Evolutionary conservation across 768 basidiomycete genomes (phyloP).

Genomic region (Saitozyma sp.): DNA sequence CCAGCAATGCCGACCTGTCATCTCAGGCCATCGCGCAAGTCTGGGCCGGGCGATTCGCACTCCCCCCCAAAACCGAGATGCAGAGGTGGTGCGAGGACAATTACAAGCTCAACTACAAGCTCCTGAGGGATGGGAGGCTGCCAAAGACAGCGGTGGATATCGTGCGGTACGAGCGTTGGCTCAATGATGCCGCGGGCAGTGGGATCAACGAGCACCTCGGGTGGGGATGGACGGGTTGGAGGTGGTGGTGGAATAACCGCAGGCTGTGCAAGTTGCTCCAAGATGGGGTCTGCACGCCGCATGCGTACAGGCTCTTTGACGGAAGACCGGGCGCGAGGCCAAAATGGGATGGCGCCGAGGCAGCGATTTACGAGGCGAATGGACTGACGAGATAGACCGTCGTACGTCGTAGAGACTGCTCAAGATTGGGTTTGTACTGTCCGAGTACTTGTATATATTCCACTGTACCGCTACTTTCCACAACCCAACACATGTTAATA

Average conservation of each 20-base stretch:
- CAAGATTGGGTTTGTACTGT: too few relatives aligned
- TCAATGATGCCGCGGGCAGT: conserved; percentile 14
- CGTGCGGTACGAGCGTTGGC: conserved; percentile 7
- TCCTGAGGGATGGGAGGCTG: not conserved
- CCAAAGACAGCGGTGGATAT: not conserved
- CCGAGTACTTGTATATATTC: too few relatives aligned
- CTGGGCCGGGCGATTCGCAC: conserved; percentile 2
- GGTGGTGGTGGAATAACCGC: conserved; percentile 16
- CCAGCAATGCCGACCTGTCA: conserved; percentile 11
- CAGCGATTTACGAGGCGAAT: conserved; percentile 11
- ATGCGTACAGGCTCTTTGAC: conserved; percentile 11
- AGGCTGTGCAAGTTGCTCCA: conserved; percentile 12
- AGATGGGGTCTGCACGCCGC: conserved; percentile 14
- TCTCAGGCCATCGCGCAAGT: conserved; percentile 15
- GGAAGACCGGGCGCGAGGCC: conserved; percentile 13
- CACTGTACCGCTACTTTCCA: too few relatives aligned
- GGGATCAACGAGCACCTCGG: conserved; percentile 15
- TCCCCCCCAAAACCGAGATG: not conserved
- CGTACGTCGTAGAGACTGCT: too few relatives aligned
- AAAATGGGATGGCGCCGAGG: conserved; percentile 10
- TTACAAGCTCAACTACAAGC: not conserved
- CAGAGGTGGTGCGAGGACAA: conserved; percentile 20
- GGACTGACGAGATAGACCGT: not conserved
- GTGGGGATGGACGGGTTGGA: conserved; percentile 17
- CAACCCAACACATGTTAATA: too few relatives aligned